Conservation (phyloP, 345 rosid species). For the Firmiana major region DNA sequence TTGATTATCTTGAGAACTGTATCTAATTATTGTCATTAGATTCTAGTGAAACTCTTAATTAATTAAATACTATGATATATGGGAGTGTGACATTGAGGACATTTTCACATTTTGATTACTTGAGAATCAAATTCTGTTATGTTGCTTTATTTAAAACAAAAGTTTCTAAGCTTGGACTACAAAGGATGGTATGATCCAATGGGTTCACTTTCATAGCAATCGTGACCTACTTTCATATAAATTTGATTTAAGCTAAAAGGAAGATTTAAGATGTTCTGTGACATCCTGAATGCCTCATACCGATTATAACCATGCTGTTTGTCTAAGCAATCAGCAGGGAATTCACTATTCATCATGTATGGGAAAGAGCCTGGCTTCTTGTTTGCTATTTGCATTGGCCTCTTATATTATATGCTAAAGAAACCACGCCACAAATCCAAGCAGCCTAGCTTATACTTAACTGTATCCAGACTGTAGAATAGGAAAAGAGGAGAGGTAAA, state of each 20-base stretch:
- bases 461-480: background rate
- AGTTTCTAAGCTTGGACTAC: background rate
- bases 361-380: background rate
- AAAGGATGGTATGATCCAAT: background rate
- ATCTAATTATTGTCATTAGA: background rate
- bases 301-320: background rate
- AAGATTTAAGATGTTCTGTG: background rate
- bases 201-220: background rate
- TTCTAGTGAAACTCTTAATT: background rate
- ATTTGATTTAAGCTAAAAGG: background rate
- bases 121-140: background rate
- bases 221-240: background rate
- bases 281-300: background rate
- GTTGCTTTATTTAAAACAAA: background rate
- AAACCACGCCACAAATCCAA: background rate
- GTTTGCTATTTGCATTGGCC: background rate
- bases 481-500: too few relatives aligned
- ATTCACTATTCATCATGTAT: background rate
- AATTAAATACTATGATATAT: background rate
- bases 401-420: background rate
- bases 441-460: background rate
- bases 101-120: background rate
- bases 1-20: slow-evolving; percentile 1
- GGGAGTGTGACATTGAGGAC: background rate
- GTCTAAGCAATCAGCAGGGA: background rate